These are phyloP conservation scores for Acanthamoeba royreba DNA, from an alignment of 208 protist species.

Conservation along the genomic window DNA sequence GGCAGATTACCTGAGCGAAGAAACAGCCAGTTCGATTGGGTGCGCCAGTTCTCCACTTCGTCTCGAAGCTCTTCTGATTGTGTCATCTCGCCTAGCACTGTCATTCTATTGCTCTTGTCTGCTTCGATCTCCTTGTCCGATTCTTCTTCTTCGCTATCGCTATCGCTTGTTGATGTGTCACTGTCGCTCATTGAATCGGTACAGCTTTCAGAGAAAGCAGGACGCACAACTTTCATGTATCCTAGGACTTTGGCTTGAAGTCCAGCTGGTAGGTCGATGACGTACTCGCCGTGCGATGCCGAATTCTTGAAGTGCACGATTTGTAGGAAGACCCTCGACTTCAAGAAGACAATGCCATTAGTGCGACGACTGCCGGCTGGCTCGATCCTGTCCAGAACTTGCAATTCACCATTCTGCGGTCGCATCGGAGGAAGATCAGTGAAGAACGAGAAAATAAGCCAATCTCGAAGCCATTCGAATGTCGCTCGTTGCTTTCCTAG, in stretches of 20 bases:
- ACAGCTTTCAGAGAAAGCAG: background rate
- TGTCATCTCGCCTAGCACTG: background rate
- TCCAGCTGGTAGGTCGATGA: background rate
- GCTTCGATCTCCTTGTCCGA: background rate
- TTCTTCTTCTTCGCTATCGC: background rate
- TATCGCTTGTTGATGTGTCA: too few species aligned
- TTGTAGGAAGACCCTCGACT: background rate
- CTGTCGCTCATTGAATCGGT: background rate
- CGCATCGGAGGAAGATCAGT: background rate
- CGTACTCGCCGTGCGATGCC: background rate
- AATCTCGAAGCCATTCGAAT: background rate
- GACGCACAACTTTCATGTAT: background rate
- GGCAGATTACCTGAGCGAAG: too few species aligned
- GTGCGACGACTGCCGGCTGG: background rate
- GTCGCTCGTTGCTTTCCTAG: background rate
- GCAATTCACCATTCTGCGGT: background rate
- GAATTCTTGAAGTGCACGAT: background rate
- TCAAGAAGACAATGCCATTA: background rate
- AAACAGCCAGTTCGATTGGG: background rate
- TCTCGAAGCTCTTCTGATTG: too few species aligned
- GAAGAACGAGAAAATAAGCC: background rate
- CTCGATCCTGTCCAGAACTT: background rate
- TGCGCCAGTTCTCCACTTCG: background rate
- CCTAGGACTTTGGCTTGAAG: background rate
- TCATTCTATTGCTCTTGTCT: background rate